phyloP scores from a whole-genome alignment of 768 basidiomycete genomes.

The Tulasnella sp. region DNA sequence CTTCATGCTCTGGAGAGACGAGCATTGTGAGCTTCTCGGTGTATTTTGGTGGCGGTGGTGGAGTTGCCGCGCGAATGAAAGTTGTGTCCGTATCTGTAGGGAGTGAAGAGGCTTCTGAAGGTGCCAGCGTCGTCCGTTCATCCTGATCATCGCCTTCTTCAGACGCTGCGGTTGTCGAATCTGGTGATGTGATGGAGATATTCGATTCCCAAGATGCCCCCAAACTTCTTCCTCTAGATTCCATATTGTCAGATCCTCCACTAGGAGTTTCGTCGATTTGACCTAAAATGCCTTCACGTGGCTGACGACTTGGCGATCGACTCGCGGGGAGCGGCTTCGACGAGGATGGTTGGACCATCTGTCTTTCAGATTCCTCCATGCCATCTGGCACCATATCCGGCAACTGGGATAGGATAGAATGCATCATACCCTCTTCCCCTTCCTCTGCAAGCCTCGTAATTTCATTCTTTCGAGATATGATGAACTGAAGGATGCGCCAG shows the following conservation, averaged over 20 bases:
- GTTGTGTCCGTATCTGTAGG: neutral
- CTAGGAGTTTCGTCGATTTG: too few species aligned
- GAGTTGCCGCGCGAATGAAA: too few species aligned
- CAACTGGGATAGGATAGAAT: conserved; percentile 43
- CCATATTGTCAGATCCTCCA: too few species aligned
- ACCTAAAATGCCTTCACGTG: neutral
- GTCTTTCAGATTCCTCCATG: neutral
- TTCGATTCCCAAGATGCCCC: too few species aligned
- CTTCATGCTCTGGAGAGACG: neutral
- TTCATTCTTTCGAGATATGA: conserved; percentile 60
- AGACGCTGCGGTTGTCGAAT: neutral
- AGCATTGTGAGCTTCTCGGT: neutral
- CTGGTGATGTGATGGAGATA: neutral
- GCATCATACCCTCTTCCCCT: conserved; percentile 70
- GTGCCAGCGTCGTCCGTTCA: neutral
- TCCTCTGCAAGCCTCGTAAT: conserved; percentile 49
- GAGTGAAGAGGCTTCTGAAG: neutral
- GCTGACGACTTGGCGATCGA: neutral
- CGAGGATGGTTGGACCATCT: neutral
- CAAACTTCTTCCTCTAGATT: too few species aligned
- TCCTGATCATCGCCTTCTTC: neutral
- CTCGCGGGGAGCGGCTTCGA: neutral
- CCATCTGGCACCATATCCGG: conserved; percentile 19
- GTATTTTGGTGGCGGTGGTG: neutral
- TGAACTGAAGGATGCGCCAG: conserved; percentile 44